A percentile compares a stretch with the other conserved stretches of the same genome.
Conservation (phyloP, 129 eudicot genomes). For the Silybum marianum region DNA sequence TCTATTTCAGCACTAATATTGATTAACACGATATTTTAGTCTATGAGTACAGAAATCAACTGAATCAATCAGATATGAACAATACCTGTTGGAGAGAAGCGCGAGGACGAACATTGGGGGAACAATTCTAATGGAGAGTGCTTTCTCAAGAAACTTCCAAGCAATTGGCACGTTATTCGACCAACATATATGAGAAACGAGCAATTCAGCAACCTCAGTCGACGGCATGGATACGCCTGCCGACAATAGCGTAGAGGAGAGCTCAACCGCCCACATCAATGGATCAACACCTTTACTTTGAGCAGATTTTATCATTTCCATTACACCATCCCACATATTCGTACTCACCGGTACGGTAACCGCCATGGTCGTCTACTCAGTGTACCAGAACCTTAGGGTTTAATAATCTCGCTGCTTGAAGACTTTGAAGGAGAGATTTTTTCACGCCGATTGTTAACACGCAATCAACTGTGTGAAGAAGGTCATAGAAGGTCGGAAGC, state of each 20-base stretch:
- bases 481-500: background rate
- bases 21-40: background rate
- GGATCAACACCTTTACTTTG: slow-evolving; percentile 66
- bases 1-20: too few species aligned
- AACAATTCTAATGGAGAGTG: slow-evolving; percentile 55
- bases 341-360: slow-evolving; percentile 33
- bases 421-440: background rate
- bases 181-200: slow-evolving; percentile 80
- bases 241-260: slow-evolving; percentile 52
- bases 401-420: background rate
- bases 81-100: slow-evolving; percentile 75
- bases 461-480: slow-evolving; percentile 1
- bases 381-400: slow-evolving; percentile 8
- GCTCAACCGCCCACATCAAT: slow-evolving; percentile 65
- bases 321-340: slow-evolving; percentile 55
- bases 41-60: background rate
- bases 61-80: background rate
- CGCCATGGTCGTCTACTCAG: slow-evolving; percentile 36
- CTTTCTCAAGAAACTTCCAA: slow-evolving; percentile 93
- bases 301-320: slow-evolving; percentile 78
- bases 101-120: slow-evolving; percentile 88
- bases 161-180: slow-evolving; percentile 67
- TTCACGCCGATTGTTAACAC: background rate
- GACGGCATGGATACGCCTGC: slow-evolving; percentile 83
- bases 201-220: slow-evolving; percentile 56